A percentile compares a stretch with the other conserved stretches of the same genome.
Conservation (phyloP, 192 early-diverging fungal species). For the Mortierella alpina region DNA sequence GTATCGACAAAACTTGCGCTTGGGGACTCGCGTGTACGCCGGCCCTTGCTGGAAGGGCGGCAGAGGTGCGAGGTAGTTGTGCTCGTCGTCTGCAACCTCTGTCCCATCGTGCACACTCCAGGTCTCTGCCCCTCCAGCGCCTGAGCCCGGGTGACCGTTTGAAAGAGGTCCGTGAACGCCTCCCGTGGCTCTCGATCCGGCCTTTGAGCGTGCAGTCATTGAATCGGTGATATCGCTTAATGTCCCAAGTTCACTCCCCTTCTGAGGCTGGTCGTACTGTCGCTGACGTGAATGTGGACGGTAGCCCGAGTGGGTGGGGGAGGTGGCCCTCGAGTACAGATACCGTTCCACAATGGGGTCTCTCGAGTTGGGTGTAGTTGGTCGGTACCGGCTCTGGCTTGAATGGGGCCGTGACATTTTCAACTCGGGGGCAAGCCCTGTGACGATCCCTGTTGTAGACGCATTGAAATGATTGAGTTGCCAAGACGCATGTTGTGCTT, state of each 20-base stretch:
- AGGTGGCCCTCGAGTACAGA: conserved; percentile 14
- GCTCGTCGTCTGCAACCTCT: conserved; percentile 18
- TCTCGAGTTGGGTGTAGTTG: background rate
- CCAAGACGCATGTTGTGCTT: conserved; percentile 27
- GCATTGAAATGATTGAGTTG: conserved; percentile 6
- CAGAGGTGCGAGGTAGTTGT: conserved; percentile 42
- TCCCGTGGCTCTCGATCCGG: conserved; percentile 20
- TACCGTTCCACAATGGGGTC: conserved; percentile 33
- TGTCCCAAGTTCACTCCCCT: background rate
- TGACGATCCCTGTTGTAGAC: conserved; percentile 34
- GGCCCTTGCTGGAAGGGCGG: conserved; percentile 45
- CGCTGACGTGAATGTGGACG: conserved; percentile 18
- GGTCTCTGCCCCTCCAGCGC: conserved; percentile 10
- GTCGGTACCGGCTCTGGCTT: conserved; percentile 25
- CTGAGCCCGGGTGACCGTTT: background rate
- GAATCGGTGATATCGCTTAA: conserved; percentile 21
- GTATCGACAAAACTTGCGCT: conserved; percentile 34
- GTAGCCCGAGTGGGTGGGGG: conserved; percentile 15
- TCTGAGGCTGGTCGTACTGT: background rate
- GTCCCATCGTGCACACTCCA: conserved; percentile 19
- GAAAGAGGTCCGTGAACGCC: background rate
- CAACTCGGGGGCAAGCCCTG: conserved; percentile 24
- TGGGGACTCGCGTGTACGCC: conserved; percentile 36
- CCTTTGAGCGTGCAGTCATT: conserved; percentile 12
- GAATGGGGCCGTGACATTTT: conserved; percentile 16